phyloP scores from a whole-genome alignment of 73 alveolate species.

The Paramecium octaurelia region DNA sequence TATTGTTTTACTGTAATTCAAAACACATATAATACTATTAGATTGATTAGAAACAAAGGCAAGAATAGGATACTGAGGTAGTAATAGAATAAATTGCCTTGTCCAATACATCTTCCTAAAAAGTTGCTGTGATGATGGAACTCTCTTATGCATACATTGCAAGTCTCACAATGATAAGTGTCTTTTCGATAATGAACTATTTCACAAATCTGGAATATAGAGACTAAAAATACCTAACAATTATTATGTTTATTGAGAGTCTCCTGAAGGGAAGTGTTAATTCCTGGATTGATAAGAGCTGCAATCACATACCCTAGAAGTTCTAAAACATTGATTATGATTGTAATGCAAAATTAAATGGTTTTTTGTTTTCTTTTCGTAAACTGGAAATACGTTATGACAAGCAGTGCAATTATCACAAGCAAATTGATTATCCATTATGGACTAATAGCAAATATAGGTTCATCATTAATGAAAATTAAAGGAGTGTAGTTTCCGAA shows the following conservation, averaged over 20 bases:
- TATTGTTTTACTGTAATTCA: not conserved
- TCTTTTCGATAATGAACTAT: not conserved
- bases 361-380: not conserved
- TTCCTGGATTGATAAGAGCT: not conserved
- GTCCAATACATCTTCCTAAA: constrained; percentile 49
- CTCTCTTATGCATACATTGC: constrained; percentile 50
- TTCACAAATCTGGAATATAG: not conserved
- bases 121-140: constrained; percentile 50
- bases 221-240: not conserved
- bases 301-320: not conserved
- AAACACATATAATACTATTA: not conserved
- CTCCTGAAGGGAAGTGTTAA: not conserved
- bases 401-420: not conserved
- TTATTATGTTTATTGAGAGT: not conserved
- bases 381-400: not conserved
- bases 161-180: constrained; percentile 42
- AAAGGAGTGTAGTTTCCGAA: not conserved
- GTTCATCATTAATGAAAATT: constrained; percentile 11
- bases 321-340: not conserved
- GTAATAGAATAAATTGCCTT: constrained; percentile 45
- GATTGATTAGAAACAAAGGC: not conserved
- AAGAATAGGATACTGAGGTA: not conserved
- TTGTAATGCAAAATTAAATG: not conserved
- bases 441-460: not conserved
- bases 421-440: constrained; percentile 4